Conservation (phyloP, 768 basidiomycete species). For the Tubosaeta brunneosetosa region DNA sequence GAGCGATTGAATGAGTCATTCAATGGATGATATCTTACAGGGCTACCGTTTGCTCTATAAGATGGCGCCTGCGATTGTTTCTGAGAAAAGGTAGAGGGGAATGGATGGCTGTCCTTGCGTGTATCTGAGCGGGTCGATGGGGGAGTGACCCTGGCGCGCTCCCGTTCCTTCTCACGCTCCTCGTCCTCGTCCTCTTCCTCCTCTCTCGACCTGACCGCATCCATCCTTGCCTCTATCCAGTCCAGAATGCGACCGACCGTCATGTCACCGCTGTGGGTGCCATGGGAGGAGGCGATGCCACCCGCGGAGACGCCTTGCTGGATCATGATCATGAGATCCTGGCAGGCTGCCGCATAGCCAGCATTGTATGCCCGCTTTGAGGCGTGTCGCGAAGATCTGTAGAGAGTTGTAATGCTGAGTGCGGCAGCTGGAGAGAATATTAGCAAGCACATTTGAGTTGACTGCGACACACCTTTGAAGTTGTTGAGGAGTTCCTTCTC, state of each 20-base stretch:
- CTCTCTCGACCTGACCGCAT: constrained; percentile 67
- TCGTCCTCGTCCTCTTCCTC: constrained; percentile 85
- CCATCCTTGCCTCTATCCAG: constrained; percentile 77
- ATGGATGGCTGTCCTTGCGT: constrained; percentile 18
- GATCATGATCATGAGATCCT: constrained; percentile 76
- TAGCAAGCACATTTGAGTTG: constrained; percentile 7
- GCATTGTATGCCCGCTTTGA: constrained; percentile 79
- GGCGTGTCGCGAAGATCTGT: constrained; percentile 70
- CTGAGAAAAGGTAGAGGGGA: constrained; percentile 16
- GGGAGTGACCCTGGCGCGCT: constrained; percentile 33
- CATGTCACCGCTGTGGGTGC: constrained; percentile 54
- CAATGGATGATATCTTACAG: constrained; percentile 28
- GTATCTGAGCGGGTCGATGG: constrained; percentile 15
- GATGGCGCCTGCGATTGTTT: constrained; percentile 13
- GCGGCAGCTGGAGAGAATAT: constrained; percentile 59
- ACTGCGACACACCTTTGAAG: constrained; percentile 57
- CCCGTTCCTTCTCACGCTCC: constrained; percentile 55
- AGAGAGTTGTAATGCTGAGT: constrained; percentile 78
- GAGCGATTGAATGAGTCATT: constrained; percentile 1
- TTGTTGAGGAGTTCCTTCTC: constrained; percentile 79
- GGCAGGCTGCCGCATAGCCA: constrained; percentile 75
- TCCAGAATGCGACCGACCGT: constrained; percentile 79
- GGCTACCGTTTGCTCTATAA: constrained; percentile 16
- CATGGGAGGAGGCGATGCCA: constrained; percentile 41
- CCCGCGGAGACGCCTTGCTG: constrained; percentile 74